Conservation (phyloP, 2,329 filamentous ascomycete species). For the Penicillium frequentans region DNA sequence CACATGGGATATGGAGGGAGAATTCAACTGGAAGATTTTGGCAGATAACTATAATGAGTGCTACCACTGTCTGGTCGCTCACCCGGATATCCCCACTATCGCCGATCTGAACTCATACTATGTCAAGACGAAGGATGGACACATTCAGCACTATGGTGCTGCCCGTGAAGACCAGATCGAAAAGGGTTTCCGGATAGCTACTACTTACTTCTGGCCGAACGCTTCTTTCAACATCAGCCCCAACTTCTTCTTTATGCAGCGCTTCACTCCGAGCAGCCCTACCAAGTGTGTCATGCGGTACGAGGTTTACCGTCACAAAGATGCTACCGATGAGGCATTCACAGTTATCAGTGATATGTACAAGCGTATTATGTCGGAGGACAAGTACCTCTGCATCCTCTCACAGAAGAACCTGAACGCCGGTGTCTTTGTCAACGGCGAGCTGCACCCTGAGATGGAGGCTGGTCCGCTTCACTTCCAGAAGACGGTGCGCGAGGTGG, state of each 20-base stretch:
- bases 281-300: conserved; percentile 59
- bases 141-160: conserved; percentile 52
- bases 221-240: conserved; percentile 46
- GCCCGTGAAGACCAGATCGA: conserved; percentile 21
- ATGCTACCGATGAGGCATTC: conserved; percentile 61
- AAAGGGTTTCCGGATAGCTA: conserved; percentile 25
- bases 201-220: conserved; percentile 37
- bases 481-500: conserved; percentile 51
- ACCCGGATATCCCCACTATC: conserved; percentile 37
- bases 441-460: conserved; percentile 63
- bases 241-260: conserved; percentile 64
- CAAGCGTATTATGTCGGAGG: conserved; percentile 66
- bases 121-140: conserved; percentile 49
- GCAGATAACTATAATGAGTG: conserved; percentile 64
- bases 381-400: conserved; percentile 62
- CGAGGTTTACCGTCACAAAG: conserved; percentile 64
- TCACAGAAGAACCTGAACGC: conserved; percentile 63
- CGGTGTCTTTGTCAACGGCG: conserved; percentile 63
- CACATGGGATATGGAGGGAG: conserved; percentile 58
- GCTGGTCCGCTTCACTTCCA: conserved; percentile 60
- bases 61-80: conserved; percentile 29
- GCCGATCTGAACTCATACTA: conserved; percentile 58
- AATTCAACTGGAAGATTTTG: conserved; percentile 63
- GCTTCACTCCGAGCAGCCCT: conserved; percentile 59
- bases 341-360: conserved; percentile 59